phyloP scores from a whole-genome alignment of 2,329 filamentous ascomycete species.

The Phyllosticta citribraziliensis region DNA sequence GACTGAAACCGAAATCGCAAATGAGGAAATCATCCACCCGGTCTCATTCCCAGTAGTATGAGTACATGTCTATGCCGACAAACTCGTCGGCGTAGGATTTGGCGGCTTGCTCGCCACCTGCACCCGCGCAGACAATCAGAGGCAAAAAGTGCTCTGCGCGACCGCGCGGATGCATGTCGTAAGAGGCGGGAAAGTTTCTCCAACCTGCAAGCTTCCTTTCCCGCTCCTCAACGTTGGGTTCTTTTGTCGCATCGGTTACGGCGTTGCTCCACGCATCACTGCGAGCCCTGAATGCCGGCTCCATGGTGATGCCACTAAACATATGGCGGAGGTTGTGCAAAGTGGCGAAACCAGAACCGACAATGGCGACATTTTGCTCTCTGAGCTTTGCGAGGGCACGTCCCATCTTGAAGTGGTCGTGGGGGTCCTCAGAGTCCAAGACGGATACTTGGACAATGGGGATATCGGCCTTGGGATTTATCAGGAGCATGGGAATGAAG shows the following conservation, averaged over 20 bases:
- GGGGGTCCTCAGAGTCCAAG: conserved; percentile 42
- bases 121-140: conserved; percentile 47
- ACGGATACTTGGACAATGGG: conserved; percentile 51
- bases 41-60: conserved; percentile 44
- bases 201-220: conserved; percentile 36
- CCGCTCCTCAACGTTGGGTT: conserved; percentile 26
- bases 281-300: conserved; percentile 21
- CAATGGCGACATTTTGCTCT: conserved; percentile 44
- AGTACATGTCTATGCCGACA: conserved; percentile 41
- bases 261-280: conserved; percentile 38
- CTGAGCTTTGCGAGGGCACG: conserved; percentile 43
- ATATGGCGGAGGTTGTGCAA: conserved; percentile 47
- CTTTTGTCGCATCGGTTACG: conserved; percentile 33
- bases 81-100: conserved; percentile 42
- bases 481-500: conserved; percentile 48
- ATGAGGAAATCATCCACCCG: not conserved
- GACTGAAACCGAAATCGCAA: not conserved
- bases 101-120: conserved; percentile 34
- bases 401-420: conserved; percentile 43
- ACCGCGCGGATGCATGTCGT: conserved; percentile 44
- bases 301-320: conserved; percentile 23
- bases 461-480: conserved; percentile 42
- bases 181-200: conserved; percentile 39
- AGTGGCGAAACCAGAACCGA: conserved; percentile 52
- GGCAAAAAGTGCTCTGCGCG: conserved; percentile 53